Evolutionary conservation across 2,329 filamentous ascomycete genomes (phyloP), one percentile per base, ranked within the genome.

Genomic region (Rugonectria rugulosa): DNA sequence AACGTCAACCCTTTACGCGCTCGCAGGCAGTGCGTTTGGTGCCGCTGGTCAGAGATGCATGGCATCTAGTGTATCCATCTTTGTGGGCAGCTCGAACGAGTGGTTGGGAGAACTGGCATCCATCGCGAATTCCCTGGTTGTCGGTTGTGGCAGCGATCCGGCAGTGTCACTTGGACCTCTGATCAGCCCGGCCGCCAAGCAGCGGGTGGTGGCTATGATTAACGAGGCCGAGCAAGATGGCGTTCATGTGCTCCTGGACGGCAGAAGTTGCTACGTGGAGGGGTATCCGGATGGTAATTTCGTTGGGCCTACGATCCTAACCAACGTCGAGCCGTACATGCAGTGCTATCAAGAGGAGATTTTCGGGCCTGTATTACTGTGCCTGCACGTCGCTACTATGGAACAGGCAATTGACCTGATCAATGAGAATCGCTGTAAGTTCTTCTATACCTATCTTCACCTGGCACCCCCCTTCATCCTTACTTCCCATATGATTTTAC

Each of bases 41-140:
- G 86, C 86, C 58, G 86, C 86, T 37, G 86, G 86, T 10, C 86
- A 89, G 74, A 77, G 86, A 58, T 89, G 86, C 70, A 89, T 89
- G 85, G 86, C 86, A 34, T 74, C 88, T 43, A 87, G 83, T 71
- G 86, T 86, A 0, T 73, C 86, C 9, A 84, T 89, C 45, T 81
- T 86, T 72, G 81, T 89, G 29, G 86, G 86, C 32, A 83, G 87
- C 71, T 86, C 85, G 24, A 83, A 86, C 70, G 81, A 86, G 24
- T 89, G 87, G 87, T 74, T 88, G 23, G 75, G 79, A 11, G 86
- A 88, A 63, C 79, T 88, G 50, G 85, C 83, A 3, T 82, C 86
- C 70, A 77, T 84, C 31, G 84, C 86, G 19, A 86, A 84, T 75
- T 75, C 70, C 3, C 75, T 88, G 2, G 43, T 59, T 4, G 50